Evolutionary conservation across 2,329 filamentous ascomycete genomes (phyloP), one percentile per base, ranked within the genome.

Genomic region (Sporothrix brunneoviolacea): DNA sequence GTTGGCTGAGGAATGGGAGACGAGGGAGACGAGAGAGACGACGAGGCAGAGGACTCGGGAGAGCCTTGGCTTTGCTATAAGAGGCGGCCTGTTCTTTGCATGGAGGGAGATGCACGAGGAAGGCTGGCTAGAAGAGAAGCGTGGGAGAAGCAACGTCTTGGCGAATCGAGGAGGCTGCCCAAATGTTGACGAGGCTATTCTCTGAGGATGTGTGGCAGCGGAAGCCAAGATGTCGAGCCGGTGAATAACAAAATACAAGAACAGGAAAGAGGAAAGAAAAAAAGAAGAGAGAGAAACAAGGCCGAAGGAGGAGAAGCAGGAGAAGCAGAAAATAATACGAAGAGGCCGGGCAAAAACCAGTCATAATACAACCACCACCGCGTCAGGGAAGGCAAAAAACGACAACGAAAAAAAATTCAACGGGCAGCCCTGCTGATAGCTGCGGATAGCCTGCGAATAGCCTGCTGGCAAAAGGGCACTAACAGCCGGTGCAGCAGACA

Each of bases 371-470:
- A 24, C 9, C 4, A 39, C n/a, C n/a, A n/a, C n/a, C n/a, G 28
- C 40, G 46, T 49, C 38, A 36, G 15, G 12, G 21, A 42, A 37
- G 30, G 38, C 28, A 22, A 42, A 49, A 36, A 48, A 24, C 33
- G n/a, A 28, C 19, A 22, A 40, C n/a, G 12, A 9, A 16, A 28
- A 38, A 46, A 47, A 32, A 38, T 47, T 27, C 21, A 22, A 38
- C 33, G n/a, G 24, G 39, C 37, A 33, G 27, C 36, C 45, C 45
- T 48, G 36, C 36, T 47, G 44, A 46, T 28, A 16, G 35, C 21
- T 35, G 12, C 19, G n/a, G 19, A 16, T 35, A n/a, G n/a, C n/a
- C 9, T 38, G 24, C 44, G 44, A 24, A 30, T 47, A 30, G 42
- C 32, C 35, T 24, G 44, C 44, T 47, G 44, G 35, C 16, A 12